Conservation (phyloP, 1,284 basidiomycete species). For the Pseudozyma thailandica region DNA sequence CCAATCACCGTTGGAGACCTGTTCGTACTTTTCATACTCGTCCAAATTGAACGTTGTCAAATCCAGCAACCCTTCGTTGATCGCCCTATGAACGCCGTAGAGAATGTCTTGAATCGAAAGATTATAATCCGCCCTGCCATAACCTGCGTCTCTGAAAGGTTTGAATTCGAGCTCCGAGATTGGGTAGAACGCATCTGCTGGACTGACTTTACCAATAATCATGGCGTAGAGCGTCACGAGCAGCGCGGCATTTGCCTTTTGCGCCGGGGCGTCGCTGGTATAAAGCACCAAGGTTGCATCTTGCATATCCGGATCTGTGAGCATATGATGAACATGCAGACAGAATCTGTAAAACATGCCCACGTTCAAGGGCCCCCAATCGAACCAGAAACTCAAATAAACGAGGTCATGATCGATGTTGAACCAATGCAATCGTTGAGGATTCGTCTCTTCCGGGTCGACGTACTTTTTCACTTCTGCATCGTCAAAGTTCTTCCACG, state of each 20-base stretch:
- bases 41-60: conserved; percentile 85
- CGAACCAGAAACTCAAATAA: conserved; percentile 82
- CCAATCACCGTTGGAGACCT: conserved; percentile 80
- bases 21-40: conserved; percentile 87
- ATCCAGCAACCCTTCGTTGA: conserved; percentile 86
- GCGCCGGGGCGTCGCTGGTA: conserved; percentile 82
- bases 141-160: conserved; percentile 94
- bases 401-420: conserved; percentile 85
- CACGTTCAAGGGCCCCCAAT: conserved; percentile 76
- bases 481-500: conserved; percentile 25
- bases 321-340: conserved; percentile 75
- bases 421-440: conserved; percentile 59
- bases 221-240: conserved; percentile 88
- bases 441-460: conserved; percentile 32
- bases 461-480: conserved; percentile 34
- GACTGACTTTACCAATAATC: conserved; percentile 89
- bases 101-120: conserved; percentile 87
- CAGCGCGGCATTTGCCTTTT: conserved; percentile 92
- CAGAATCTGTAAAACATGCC: conserved; percentile 77
- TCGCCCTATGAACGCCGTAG: conserved; percentile 94
- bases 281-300: conserved; percentile 85
- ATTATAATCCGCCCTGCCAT: conserved; percentile 90
- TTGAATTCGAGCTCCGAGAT: conserved; percentile 75
- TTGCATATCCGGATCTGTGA: conserved; percentile 67
- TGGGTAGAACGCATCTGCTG: conserved; percentile 93